Base-by-base conservation (phyloP, 1,139 yeast species). In the Diutina pseudorugosa region DNA sequence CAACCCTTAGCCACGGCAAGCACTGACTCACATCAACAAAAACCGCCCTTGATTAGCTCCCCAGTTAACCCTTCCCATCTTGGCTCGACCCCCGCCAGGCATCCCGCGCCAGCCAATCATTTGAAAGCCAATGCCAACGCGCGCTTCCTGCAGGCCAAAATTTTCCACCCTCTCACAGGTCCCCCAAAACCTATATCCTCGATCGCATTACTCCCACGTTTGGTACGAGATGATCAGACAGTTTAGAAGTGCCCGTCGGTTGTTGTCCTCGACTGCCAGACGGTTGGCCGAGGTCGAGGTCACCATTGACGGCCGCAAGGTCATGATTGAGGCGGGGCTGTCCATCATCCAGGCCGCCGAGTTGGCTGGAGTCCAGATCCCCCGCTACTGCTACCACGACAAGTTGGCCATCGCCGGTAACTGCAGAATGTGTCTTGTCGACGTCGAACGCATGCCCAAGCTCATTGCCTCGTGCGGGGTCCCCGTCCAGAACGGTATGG, bases 401-500 rank as follows among this genome's bases (percentile, higher is more conserved):
- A 87, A 88, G 69, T 77, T 88, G 60, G 93, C 95, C 47, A 79
- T 88, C 65, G 96, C 96, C n/a, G 96, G 96, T 66, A 88, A 87
- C 71, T 88, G 96, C 69, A 84, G 96, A 71, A 88, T 88, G 96
- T 88, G 96, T 68, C 78, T 88, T 52, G 96, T 88, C 52, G 96
- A 88, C 62, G 87, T 88, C 54, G 96, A 88, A 69, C 81, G 87
- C 66, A 89, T 93, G 65, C 95, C 95, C 53, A 88, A 88, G 69
- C 83, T 90, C 64, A 87, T 87, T 59, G 95, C 96, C 6, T 85
- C 94, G 14, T 88, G 96, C 73, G 93, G 95, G 52, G 83, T 85
- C 82, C 96, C 96, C 41, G 96, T 86, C 18, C 86, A 83, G 64
- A 82, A 83, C 57, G 95, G 95, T 52, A 87, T 87, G 95, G 90